phyloP scores from a whole-genome alignment of 1,284 basidiomycete genomes.

The Tremellales sp. region DNA sequence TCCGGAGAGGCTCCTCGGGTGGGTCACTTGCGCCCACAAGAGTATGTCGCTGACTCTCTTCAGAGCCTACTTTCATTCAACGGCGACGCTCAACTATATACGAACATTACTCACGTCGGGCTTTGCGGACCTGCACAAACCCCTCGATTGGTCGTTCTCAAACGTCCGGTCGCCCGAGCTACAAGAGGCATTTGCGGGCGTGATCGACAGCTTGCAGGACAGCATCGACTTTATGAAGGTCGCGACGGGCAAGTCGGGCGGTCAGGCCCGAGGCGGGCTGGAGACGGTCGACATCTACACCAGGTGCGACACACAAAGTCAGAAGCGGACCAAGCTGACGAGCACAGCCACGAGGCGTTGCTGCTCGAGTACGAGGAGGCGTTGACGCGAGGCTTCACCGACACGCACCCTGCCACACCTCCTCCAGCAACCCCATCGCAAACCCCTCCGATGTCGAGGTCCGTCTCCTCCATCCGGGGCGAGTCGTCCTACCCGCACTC shows the following conservation, averaged over 20 bases:
- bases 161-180: conserved; percentile 82
- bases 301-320: conserved; percentile 54
- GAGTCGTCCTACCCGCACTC: conserved; percentile 20
- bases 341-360: conserved; percentile 81
- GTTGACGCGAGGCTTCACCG: conserved; percentile 61
- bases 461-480: conserved; percentile 17
- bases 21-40: conserved; percentile 7
- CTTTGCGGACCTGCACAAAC: conserved; percentile 86
- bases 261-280: conserved; percentile 59
- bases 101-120: conserved; percentile 83
- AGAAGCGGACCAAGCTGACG: conserved; percentile 3
- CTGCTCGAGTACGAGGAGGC: conserved; percentile 92
- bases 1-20: conserved; percentile 72
- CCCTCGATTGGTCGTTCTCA: conserved; percentile 83
- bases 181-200: conserved; percentile 73
- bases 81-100: conserved; percentile 88
- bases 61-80: conserved; percentile 93
- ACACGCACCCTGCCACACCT: conserved; percentile 1
- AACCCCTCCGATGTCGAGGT: conserved; percentile 17
- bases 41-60: conserved; percentile 31
- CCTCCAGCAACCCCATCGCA: conserved; percentile 16
- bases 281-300: conserved; percentile 94
- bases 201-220: conserved; percentile 79
- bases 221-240: conserved; percentile 83
- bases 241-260: conserved; percentile 62